Base-by-base conservation (phyloP, 2,329 filamentous ascomycete species). In the Verticillium tricorpus region DNA sequence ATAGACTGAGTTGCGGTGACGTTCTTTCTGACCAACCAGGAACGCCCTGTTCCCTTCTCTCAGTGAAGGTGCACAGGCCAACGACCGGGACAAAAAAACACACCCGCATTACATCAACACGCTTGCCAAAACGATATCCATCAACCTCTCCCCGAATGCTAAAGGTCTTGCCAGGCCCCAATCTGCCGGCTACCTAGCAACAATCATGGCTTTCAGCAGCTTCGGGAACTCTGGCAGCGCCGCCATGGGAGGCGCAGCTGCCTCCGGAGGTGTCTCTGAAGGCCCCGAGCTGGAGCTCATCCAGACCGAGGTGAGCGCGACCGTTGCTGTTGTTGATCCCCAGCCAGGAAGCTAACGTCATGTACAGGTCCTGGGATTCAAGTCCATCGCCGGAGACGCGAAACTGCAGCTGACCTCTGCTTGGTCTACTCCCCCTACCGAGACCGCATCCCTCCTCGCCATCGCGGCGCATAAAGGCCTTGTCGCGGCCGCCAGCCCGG, bases 401-500 rank as follows among this genome's bases (percentile, higher is more conserved):
- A 97, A 94, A 76, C 77, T 98, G 68, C 90, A 89, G 72, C 79
- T 98, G 52, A 91, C 92, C 17, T 83, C 88, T 22, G 81, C 89
- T 72, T 98, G 94, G 93, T 85, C 90, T 50, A 79, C 85, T 40
- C 81, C 91, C 28, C 94, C 95, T 35, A 81, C 89, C 2, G 81
- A 91, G 5, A 92, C 89, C 55, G 87, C 92, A 14, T 96, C 92
- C 2, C 88, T 99, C 40, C 82, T 99, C 64, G 90, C 89, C 71
- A 85, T 98, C 67, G 93, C 94, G 60, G 89, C 92, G 35, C 85
- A 82, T 64, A 89, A 87, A 74, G 92, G 92, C 50, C 82, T 99
- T 25, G 81, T 97, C 60, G 94, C 94, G 34, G 95, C 93, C 57
- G 95, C 91, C 58, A 91, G 92, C 17, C 94, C 94, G 40, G 89